Evolutionary conservation across 305 asterid genomes (phyloP).

Genomic region (Rubia balearica): DNA sequence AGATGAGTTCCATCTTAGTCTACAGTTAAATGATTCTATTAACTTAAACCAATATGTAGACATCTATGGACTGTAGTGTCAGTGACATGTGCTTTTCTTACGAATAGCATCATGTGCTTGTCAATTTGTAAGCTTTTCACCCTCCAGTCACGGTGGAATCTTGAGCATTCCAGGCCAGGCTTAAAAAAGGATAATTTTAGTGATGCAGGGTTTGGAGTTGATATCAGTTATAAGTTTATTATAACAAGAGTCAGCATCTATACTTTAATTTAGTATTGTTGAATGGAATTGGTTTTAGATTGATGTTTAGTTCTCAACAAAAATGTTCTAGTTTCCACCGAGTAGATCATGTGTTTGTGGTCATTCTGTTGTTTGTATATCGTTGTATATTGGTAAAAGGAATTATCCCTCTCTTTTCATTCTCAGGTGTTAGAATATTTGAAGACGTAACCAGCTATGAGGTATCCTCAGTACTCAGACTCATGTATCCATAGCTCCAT

Average conservation of each 20-base stretch:
- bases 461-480: conserved; percentile 37
- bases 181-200: background rate
- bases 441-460: conserved; percentile 72
- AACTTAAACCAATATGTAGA: background rate
- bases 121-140: background rate
- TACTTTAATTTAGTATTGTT: background rate
- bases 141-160: background rate
- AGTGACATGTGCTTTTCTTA: background rate
- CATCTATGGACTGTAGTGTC: background rate
- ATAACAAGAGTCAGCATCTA: background rate
- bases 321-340: background rate
- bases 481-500: background rate
- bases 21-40: background rate
- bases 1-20: background rate
- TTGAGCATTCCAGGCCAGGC: background rate
- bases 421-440: conserved; percentile 89
- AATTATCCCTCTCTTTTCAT: conserved; percentile 21
- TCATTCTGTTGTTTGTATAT: background rate
- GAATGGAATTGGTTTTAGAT: background rate
- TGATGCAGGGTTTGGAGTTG: conserved; percentile 1
- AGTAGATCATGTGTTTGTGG: background rate
- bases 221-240: background rate
- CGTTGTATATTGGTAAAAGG: background rate
- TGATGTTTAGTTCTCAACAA: background rate
- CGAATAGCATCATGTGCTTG: background rate